A percentile compares a stretch with the other conserved stretches of the same genome.
phyloP scores from a whole-genome alignment of 2,329 filamentous ascomycete genomes.

The Cladosporium cucumerinum region DNA sequence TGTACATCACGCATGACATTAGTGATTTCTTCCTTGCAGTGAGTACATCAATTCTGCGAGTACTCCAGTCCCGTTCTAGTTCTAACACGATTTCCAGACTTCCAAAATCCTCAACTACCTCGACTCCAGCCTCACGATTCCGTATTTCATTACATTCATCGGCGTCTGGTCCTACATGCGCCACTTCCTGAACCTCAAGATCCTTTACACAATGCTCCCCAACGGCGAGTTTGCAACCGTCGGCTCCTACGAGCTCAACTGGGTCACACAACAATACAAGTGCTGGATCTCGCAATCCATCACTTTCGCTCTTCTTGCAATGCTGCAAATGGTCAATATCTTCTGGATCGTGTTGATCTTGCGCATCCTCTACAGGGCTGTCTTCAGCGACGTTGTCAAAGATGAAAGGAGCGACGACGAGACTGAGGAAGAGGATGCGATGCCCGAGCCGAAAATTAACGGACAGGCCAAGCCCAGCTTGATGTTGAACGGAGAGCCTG shows the following conservation, averaged over 20 bases:
- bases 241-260: slow-evolving; percentile 72
- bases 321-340: slow-evolving; percentile 70
- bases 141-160: slow-evolving; percentile 83
- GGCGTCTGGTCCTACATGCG: slow-evolving; percentile 83
- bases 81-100: slow-evolving; percentile 52
- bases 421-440: slow-evolving; percentile 47
- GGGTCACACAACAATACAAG: slow-evolving; percentile 75
- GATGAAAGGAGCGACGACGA: slow-evolving; percentile 74
- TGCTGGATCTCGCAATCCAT: slow-evolving; percentile 67
- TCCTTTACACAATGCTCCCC: slow-evolving; percentile 71
- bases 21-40: slow-evolving; percentile 94
- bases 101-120: slow-evolving; percentile 92
- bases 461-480: slow-evolving; percentile 19
- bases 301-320: slow-evolving; percentile 60
- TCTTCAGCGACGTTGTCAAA: slow-evolving; percentile 58
- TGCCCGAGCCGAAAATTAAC: slow-evolving; percentile 5
- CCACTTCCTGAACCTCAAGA: slow-evolving; percentile 76
- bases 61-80: background rate
- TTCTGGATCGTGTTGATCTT: slow-evolving; percentile 80
- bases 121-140: slow-evolving; percentile 71
- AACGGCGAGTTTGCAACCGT: slow-evolving; percentile 63
- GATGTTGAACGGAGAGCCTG: slow-evolving; percentile 21
- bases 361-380: slow-evolving; percentile 69
- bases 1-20: slow-evolving; percentile 93
- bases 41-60: slow-evolving; percentile 38